Base-by-base conservation (phyloP, 192 early-diverging fungal genomes). In the Piromyces finnis region DNA sequence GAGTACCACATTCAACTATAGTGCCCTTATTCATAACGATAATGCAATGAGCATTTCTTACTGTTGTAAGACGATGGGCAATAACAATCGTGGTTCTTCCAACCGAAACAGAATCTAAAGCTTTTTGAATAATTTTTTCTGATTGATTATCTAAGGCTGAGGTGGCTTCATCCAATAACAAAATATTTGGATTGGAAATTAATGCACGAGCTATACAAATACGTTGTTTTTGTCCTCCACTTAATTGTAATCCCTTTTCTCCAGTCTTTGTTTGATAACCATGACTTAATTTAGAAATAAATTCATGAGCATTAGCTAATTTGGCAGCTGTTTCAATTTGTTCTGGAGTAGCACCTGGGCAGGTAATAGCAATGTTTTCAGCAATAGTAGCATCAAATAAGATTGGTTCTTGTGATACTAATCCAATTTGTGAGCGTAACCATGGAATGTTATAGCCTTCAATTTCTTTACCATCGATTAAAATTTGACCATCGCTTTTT, bases 371-470 rank as follows among this genome's bases (percentile, higher is more conserved):
- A 32, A 89, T 83, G 77, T 88, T 88, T n/a, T 87, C 82, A n/a
- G 51, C 32, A 77, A 89, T 84, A 17, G 84, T 82, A 82, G 78
- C 35, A 14, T 82, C 81, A 68, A 81, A 81, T 36, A 82, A 59
- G 15, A 15, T 35, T 11, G 81, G 81, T 81, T 82, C 81, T 30
- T 82, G 81, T 0, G 41, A 78, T 0, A 82, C 81, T 27, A 79
- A 12, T 82, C 77, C 80, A 29, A 81, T 81, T 26, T 82, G 81
- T 29, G 28, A 28, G 29, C 81, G 81, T 39, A 97, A 85, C 88
- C 92, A 97, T 28, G 87, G 83, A 36, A 96, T 86, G 77, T 97
- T 95, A 82, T 91, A 87, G 79, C 92, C 88, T 79, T 88, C 90
- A 80, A 96, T 86, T 79, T 94, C 86, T 29, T 86, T 83, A 41